These are phyloP conservation scores for Bassia scoparia DNA, from an alignment of 148 eudicot species.

Conservation along the genomic window DNA sequence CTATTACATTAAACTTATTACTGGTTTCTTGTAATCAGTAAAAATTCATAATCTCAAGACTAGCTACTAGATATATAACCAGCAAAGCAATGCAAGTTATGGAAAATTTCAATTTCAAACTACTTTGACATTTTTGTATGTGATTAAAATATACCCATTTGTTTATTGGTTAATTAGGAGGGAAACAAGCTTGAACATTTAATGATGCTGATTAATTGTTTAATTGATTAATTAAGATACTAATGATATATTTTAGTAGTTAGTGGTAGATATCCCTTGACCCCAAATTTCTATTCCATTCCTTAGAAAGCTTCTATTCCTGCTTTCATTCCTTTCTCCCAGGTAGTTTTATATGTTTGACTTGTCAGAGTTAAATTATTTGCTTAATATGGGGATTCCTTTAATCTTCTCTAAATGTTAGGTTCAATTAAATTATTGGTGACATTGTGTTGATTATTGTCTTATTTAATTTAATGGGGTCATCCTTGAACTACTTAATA, in stretches of 20 bases:
- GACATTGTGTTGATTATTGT: not conserved
- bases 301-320: conserved; percentile 52
- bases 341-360: conserved; percentile 18
- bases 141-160: not conserved
- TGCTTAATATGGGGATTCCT: conserved; percentile 8
- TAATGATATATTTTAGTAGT: conserved; percentile 3
- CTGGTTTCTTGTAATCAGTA: conserved; percentile 27
- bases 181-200: conserved; percentile 21
- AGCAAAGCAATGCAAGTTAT: conserved; percentile 17
- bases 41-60: conserved; percentile 37
- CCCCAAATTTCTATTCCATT: conserved; percentile 61
- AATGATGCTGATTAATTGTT: conserved; percentile 19
- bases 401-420: not conserved
- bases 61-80: not conserved
- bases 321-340: conserved; percentile 29
- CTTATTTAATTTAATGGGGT: not conserved
- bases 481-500: conserved; percentile 7
- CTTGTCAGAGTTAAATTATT: conserved; percentile 24
- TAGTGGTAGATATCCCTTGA: conserved; percentile 25
- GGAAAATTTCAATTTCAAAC: conserved; percentile 19
- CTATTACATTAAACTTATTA: conserved; percentile 17
- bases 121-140: conserved; percentile 30
- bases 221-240: conserved; percentile 10
- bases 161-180: conserved; percentile 14
- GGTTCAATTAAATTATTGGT: not conserved